phyloP scores from a whole-genome alignment of 805 yeast genomes.

The Metschnikowia bowlesiae region DNA sequence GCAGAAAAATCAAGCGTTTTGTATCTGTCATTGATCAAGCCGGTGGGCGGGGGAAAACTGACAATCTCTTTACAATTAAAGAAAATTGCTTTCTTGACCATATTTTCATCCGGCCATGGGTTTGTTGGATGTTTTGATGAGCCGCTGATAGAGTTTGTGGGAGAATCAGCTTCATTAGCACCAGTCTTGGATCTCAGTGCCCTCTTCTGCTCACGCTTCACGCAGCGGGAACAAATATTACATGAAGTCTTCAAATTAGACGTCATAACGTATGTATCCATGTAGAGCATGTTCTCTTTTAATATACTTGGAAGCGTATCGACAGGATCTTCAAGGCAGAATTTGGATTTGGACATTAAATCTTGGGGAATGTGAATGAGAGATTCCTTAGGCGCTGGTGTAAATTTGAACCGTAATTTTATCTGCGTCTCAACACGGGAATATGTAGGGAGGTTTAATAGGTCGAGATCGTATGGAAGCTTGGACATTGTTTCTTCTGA shows the following conservation, averaged over 20 bases:
- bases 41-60: conserved; percentile 60
- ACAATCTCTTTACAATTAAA: conserved; percentile 89
- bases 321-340: conserved; percentile 55
- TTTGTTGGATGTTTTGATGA: conserved; percentile 51
- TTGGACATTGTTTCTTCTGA: conserved; percentile 30
- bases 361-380: conserved; percentile 81
- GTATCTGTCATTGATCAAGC: conserved; percentile 26
- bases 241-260: conserved; percentile 49
- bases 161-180: conserved; percentile 8
- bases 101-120: conserved; percentile 69
- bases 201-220: conserved; percentile 88
- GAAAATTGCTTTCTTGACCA: conserved; percentile 77
- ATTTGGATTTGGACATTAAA: conserved; percentile 80
- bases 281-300: conserved; percentile 51
- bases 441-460: conserved; percentile 66
- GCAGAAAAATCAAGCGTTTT: conserved; percentile 52
- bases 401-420: conserved; percentile 61
- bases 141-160: conserved; percentile 13
- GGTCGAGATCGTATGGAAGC: conserved; percentile 46
- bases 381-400: conserved; percentile 73
- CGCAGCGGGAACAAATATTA: conserved; percentile 81
- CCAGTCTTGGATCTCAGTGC: conserved; percentile 89
- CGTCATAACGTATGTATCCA: conserved; percentile 79
- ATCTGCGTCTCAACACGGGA: conserved; percentile 97
- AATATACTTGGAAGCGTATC: conserved; percentile 40